Conservation (phyloP, 495 filamentous ascomycete species). For the Aspergillus indologenus region DNA sequence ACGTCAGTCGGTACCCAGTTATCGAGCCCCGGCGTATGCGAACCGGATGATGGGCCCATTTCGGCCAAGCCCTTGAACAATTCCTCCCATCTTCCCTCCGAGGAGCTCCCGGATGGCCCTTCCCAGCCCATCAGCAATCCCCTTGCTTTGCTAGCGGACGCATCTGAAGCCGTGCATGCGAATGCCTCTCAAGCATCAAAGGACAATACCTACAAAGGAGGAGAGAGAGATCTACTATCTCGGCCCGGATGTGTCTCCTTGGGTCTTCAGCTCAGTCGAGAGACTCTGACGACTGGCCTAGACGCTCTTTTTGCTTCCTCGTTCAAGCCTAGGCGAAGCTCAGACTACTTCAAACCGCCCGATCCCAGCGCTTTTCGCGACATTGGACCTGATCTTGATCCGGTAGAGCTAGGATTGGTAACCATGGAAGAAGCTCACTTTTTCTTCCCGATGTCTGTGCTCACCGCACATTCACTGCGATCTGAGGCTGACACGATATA, state of each 20-base stretch:
- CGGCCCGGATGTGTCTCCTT: constrained; percentile 22
- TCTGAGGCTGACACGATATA: constrained; percentile 21
- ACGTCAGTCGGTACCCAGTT: neutral
- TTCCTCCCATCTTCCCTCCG: too few species aligned
- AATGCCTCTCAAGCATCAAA: neutral
- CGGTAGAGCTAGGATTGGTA: constrained; percentile 59
- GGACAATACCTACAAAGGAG: neutral
- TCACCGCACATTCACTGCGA: neutral
- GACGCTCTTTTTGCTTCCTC: constrained; percentile 13
- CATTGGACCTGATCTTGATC: constrained; percentile 56
- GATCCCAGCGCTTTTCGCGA: constrained; percentile 29
- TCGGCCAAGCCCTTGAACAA: too few species aligned
- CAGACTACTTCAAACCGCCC: constrained; percentile 21
- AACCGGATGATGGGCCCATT: neutral
- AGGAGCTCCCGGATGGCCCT: too few species aligned
- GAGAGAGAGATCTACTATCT: constrained; percentile 14
- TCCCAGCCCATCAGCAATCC: constrained; percentile 25
- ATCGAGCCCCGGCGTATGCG: neutral
- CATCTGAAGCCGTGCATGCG: constrained; percentile 22
- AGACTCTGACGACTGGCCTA: constrained; percentile 18
- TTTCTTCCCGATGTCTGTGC: constrained; percentile 54
- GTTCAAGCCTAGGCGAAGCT: constrained; percentile 6
- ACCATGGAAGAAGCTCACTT: constrained; percentile 52
- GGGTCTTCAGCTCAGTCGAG: constrained; percentile 19
- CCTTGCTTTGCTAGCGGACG: constrained; percentile 24